Base-by-base conservation (phyloP, 1,284 basidiomycete species). In the Amylostereum areolatum region DNA sequence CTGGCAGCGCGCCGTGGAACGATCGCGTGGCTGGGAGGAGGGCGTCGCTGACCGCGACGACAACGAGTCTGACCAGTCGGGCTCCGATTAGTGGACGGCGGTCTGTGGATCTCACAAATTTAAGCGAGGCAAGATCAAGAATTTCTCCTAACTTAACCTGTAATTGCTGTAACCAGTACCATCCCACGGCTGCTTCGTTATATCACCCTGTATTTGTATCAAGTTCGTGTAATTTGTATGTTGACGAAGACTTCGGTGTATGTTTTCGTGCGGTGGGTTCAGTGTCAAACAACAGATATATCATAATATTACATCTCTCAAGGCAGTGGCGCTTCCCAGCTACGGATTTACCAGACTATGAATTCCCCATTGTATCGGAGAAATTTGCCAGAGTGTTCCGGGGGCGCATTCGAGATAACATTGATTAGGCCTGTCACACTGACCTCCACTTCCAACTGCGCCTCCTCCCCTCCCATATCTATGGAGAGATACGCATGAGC, bases 1-100 rank as follows among this genome's bases (percentile, higher is more conserved):
- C 0, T 97, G 94, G 94, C 80, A 92, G 62, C 77, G 80, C 42
- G 94, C 94, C 0, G 85, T 97, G 5, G 80, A 89, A 62, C 72
- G 92, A 46, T 85, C 87, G 4, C 82, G 74, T 55, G 79, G 78
- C 28, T 97, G 94, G 94, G 83, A 86, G 48, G 78, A 76, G 56
- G 79, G 76, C 43, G 66, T 73, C 10, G 77, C 79, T 44, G 69
- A 71, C n/a, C 48, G 32, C 29, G 37, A 34, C 9, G 46, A 28
- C 18, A 18, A 18, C 18, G 18, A 18, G 18, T 18, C 18, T 18
- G 18, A 18, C 18, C 18, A 18, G 18, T 18, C 18, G 18, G 18
- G 18, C 18, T 18, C 18, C 18, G 18, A 18, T 18, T 18, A 18
- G 18, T 18, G 18, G 18, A 18, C 18, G 18, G 18, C 18, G 18